Percentiles rank a stretch among this genome's conserved stretches.
These are phyloP conservation scores for Monoraphidium neglectum DNA, from an alignment of 139 green algal species.

Conservation along the genomic window DNA sequence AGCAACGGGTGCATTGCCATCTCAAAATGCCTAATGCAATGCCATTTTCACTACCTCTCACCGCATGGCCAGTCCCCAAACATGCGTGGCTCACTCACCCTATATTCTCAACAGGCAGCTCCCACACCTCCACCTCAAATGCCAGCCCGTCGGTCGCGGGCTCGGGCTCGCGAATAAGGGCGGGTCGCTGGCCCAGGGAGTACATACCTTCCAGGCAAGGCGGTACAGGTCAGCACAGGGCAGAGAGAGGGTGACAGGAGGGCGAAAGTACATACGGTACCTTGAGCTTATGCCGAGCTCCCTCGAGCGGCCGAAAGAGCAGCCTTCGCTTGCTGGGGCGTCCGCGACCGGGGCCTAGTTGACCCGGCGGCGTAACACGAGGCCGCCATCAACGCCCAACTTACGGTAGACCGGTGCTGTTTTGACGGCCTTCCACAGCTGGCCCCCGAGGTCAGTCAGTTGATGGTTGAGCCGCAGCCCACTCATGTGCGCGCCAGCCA, in stretches of 20 bases:
- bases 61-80: neutral
- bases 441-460: constrained; percentile 49
- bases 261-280: too few species aligned
- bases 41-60: too few species aligned
- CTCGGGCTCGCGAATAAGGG: constrained; percentile 37
- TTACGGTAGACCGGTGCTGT: constrained; percentile 61
- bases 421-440: constrained; percentile 43
- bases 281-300: too few species aligned
- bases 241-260: too few species aligned
- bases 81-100: constrained; percentile 32
- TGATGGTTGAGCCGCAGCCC: constrained; percentile 66
- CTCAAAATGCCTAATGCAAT: too few species aligned
- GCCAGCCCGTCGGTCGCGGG: constrained; percentile 5
- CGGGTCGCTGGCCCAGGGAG: constrained; percentile 43
- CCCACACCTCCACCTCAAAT: constrained; percentile 70
- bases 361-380: too few species aligned
- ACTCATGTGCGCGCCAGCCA: constrained; percentile 51
- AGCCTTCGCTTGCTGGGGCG: too few species aligned
- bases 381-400: too few species aligned
- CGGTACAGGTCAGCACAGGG: neutral
- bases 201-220: constrained; percentile 30
- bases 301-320: too few species aligned
- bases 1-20: too few species aligned
- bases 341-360: too few species aligned
- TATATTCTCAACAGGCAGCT: constrained; percentile 66